Evolutionary conservation across 495 filamentous ascomycete species (phyloP).

Genomic region (Neurospora terricola): DNA sequence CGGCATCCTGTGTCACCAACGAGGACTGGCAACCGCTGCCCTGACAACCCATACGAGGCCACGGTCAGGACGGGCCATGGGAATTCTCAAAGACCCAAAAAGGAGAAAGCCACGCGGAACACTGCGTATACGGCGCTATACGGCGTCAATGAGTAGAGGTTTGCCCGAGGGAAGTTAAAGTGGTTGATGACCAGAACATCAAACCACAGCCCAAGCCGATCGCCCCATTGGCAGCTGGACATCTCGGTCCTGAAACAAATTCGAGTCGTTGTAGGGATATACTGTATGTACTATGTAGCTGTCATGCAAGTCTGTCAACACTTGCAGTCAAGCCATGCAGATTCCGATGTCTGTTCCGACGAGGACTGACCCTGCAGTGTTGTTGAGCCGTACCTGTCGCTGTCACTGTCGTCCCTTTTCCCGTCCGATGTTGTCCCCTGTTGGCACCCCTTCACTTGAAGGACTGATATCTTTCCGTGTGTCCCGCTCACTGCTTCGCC

Average conservation of each 20-base stretch:
- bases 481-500: neutral
- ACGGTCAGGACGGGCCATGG: neutral
- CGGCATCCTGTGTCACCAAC: neutral
- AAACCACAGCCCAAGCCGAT: neutral
- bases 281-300: neutral
- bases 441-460: neutral
- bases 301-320: neutral
- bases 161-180: neutral
- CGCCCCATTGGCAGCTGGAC: neutral
- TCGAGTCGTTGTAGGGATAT: neutral
- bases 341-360: neutral
- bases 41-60: neutral
- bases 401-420: neutral
- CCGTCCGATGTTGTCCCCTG: neutral
- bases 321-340: neutral
- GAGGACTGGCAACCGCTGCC: no score
- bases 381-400: neutral
- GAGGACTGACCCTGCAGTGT: neutral
- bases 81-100: neutral
- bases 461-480: neutral
- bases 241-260: neutral
- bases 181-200: neutral
- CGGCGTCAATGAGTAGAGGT: neutral
- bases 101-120: neutral
- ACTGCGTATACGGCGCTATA: neutral